phyloP scores from a whole-genome alignment of 345 rosid species.

The Arabidopsis suecica region DNA sequence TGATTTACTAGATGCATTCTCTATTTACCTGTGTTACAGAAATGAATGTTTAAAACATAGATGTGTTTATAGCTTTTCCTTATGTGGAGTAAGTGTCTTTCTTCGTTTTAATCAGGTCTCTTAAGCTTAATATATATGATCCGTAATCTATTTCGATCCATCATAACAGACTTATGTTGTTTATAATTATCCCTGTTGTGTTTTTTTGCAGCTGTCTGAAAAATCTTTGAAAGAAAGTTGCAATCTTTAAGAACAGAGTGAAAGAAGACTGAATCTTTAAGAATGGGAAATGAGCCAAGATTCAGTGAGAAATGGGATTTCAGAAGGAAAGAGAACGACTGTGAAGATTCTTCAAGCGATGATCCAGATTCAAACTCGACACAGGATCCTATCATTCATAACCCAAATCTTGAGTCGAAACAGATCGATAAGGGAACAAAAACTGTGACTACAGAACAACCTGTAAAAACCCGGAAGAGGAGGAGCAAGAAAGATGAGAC shows the following conservation, averaged over 20 bases:
- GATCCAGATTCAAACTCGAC: conserved; percentile 35
- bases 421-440: conserved; percentile 17
- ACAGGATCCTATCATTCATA: conserved; percentile 11
- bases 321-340: conserved; percentile 41
- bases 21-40: background rate
- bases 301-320: conserved; percentile 46
- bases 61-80: too few relatives aligned
- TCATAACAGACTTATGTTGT: conserved; percentile 6
- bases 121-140: background rate
- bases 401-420: conserved; percentile 8
- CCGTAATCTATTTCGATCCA: background rate
- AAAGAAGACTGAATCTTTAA: background rate
- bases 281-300: conserved; percentile 40
- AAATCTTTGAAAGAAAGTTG: background rate
- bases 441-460: conserved; percentile 19
- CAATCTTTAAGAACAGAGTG: conserved; percentile 13
- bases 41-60: background rate
- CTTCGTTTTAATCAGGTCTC: too few relatives aligned
- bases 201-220: conserved; percentile 28
- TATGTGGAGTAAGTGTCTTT: too few relatives aligned
- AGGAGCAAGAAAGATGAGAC: conserved; percentile 38
- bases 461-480: conserved; percentile 29
- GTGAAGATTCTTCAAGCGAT: conserved; percentile 45
- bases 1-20: background rate
- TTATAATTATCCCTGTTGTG: background rate